Conservation (phyloP, 305 asterid species). For the Fraxinus floribunda region DNA sequence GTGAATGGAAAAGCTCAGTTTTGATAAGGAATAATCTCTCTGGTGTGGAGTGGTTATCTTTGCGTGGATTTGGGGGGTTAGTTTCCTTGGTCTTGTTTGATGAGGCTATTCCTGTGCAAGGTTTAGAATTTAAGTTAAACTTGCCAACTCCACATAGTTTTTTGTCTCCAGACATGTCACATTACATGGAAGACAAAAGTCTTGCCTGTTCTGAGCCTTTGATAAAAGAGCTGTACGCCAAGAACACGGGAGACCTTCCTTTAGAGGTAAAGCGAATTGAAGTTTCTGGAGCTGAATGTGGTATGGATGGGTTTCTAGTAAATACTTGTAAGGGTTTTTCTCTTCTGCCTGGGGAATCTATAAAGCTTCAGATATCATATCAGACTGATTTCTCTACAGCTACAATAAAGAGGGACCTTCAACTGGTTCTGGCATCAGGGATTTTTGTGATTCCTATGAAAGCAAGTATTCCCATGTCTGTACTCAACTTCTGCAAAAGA, state of each 20-base stretch:
- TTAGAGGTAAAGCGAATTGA: conserved; percentile 53
- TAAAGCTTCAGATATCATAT: conserved; percentile 57
- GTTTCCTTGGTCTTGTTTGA: conserved; percentile 66
- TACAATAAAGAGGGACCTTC: conserved; percentile 75
- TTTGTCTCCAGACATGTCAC: conserved; percentile 41
- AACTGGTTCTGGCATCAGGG: conserved; percentile 70
- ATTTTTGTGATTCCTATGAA: conserved; percentile 83
- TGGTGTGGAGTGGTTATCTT: conserved; percentile 82
- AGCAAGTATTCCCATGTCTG: conserved; percentile 59
- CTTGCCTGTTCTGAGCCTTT: conserved; percentile 52
- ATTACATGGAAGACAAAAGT: conserved; percentile 33
- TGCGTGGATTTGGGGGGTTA: conserved; percentile 76
- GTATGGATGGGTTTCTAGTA: conserved; percentile 67
- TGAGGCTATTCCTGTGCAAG: conserved; percentile 49
- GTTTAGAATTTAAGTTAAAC: conserved; percentile 63
- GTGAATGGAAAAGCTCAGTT: conserved; percentile 83
- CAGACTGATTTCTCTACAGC: conserved; percentile 63
- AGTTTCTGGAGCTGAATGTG: conserved; percentile 80
- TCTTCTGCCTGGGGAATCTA: conserved; percentile 72
- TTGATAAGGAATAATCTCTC: conserved; percentile 81
- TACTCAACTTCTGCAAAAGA: conserved; percentile 66
- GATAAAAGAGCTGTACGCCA: conserved; percentile 67
- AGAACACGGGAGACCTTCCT: conserved; percentile 79
- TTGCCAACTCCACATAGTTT: conserved; percentile 37
- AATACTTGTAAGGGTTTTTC: conserved; percentile 61